These are phyloP conservation scores for Talaromyces adpressus DNA, from an alignment of 495 filamentous ascomycete species.

Conservation along the genomic window DNA sequence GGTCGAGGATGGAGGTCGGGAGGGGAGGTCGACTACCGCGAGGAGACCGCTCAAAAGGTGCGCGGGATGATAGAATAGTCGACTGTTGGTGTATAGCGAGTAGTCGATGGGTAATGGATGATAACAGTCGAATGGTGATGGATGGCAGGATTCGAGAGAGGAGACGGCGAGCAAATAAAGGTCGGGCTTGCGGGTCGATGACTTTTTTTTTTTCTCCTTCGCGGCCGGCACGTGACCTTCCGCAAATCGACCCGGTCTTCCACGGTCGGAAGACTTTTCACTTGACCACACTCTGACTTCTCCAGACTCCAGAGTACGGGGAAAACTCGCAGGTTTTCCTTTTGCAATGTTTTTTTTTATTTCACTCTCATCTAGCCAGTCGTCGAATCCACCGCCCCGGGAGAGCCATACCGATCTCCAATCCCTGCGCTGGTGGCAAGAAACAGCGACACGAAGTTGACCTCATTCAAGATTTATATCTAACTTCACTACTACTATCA, in stretches of 20 bases:
- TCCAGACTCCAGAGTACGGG: not conserved
- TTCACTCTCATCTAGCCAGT: not conserved
- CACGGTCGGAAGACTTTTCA: not conserved
- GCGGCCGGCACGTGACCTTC: not conserved
- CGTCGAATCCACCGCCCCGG: not conserved
- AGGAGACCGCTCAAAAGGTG: not conserved
- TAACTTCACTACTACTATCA: not conserved
- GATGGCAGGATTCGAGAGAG: not conserved
- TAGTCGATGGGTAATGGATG: not conserved
- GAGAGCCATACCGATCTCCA: not conserved
- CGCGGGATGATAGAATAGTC: not conserved
- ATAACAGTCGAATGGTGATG: not conserved
- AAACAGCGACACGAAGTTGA: not conserved
- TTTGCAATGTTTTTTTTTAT: not conserved
- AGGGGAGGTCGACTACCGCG: not conserved
- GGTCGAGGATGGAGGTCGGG: not conserved
- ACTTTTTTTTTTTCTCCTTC: constrained; percentile 3
- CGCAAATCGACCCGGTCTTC: not conserved
- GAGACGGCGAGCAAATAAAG: not conserved
- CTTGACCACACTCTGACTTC: not conserved
- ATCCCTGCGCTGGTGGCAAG: not conserved
- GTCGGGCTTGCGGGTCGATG: constrained; percentile 1
- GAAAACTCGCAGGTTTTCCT: not conserved
- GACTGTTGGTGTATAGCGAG: not conserved
- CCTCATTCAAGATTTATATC: not conserved